Conservation (phyloP, 1,284 basidiomycete species). For the Pseudozyma tsukubaensis region DNA sequence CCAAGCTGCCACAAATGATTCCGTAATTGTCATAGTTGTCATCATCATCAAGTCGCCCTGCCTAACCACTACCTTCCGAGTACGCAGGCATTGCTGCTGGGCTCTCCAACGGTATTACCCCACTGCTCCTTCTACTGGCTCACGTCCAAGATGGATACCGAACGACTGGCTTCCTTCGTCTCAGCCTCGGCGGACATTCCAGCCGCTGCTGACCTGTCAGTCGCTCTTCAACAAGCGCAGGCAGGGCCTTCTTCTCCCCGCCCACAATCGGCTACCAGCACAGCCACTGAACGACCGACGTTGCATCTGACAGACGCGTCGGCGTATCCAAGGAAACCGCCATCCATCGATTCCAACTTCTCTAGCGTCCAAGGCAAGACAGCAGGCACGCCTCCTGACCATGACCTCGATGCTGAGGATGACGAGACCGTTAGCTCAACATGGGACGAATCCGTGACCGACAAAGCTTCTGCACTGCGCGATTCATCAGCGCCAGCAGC, state of each 20-base stretch:
- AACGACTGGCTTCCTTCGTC: conserved; percentile 22
- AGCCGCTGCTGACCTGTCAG: conserved; percentile 1
- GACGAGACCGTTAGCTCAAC: conserved; percentile 36
- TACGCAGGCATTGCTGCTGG: no score
- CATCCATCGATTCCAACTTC: conserved; percentile 48
- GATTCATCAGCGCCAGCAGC: background rate
- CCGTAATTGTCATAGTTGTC: no score
- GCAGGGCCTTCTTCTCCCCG: conserved; percentile 9
- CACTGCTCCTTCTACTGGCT: no score
- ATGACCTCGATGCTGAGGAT: background rate
- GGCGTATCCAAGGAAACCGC: conserved; percentile 24
- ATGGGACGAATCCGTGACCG: conserved; percentile 33
- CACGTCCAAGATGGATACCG: conserved; percentile 20
- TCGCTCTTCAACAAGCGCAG: conserved; percentile 1
- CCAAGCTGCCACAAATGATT: no score
- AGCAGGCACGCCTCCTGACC: conserved; percentile 36
- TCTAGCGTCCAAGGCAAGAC: conserved; percentile 53
- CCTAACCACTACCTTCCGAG: no score
- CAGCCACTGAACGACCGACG: conserved; percentile 25
- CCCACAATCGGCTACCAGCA: conserved; percentile 23
- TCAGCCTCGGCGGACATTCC: conserved; percentile 15
- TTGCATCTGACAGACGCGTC: conserved; percentile 2
- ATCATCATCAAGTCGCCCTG: background rate
- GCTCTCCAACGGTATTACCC: no score
- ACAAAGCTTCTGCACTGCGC: conserved; percentile 6